Percentiles rank a stretch among this genome's conserved stretches.
These are phyloP conservation scores for Pseudoneurospora amorphoporcata DNA, from an alignment of 495 filamentous ascomycete genomes.

Conservation along the genomic window DNA sequence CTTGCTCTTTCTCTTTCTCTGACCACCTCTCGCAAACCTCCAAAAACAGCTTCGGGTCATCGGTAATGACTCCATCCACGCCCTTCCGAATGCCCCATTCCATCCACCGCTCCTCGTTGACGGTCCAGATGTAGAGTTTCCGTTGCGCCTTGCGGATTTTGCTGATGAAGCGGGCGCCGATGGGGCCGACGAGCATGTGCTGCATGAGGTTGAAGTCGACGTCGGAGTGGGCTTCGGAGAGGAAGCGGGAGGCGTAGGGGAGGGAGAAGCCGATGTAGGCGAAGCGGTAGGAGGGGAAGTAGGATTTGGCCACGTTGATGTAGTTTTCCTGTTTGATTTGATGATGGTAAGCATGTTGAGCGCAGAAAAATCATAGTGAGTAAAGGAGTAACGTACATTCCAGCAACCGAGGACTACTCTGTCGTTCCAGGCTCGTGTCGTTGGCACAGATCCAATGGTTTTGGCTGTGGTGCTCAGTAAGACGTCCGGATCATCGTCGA, in stretches of 20 bases:
- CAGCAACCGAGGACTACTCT: slow-evolving; percentile 73
- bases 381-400: slow-evolving; percentile 41
- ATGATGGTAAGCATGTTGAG: slow-evolving; percentile 1
- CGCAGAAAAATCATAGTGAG: background rate
- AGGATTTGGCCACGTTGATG: slow-evolving; percentile 44
- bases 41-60: slow-evolving; percentile 40
- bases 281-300: slow-evolving; percentile 58
- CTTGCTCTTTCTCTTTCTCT: background rate
- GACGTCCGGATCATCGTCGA: slow-evolving; percentile 57
- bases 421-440: slow-evolving; percentile 51
- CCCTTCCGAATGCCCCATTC: slow-evolving; percentile 48
- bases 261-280: slow-evolving; percentile 65
- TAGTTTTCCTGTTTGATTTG: slow-evolving; percentile 40
- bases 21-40: slow-evolving; percentile 28
- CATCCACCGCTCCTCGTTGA: slow-evolving; percentile 68
- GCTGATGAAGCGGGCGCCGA: slow-evolving; percentile 52
- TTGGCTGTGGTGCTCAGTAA: slow-evolving; percentile 56
- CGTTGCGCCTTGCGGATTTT: slow-evolving; percentile 44
- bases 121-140: slow-evolving; percentile 70
- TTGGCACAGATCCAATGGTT: slow-evolving; percentile 44
- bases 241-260: slow-evolving; percentile 57
- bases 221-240: slow-evolving; percentile 37
- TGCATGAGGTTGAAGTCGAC: slow-evolving; percentile 69
- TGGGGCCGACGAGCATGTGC: slow-evolving; percentile 50
- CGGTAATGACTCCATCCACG: slow-evolving; percentile 46